Percentiles rank a stretch among this genome's conserved stretches.
Evolutionary conservation across 1,284 basidiomycete genomes (phyloP).

Genomic region (Gomphus sp.): DNA sequence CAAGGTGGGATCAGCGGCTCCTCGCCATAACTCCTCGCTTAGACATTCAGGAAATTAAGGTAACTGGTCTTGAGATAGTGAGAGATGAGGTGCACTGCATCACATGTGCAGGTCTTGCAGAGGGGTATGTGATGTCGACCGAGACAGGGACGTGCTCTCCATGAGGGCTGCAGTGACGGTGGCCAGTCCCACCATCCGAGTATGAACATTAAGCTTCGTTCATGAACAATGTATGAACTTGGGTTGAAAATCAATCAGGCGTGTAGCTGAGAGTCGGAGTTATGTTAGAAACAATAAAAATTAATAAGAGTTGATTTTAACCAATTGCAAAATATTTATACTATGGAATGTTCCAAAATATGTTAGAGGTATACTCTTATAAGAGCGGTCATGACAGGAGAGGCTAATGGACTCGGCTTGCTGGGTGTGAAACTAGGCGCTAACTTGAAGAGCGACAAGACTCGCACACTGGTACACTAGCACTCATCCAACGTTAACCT

Average conservation of each 20-base stretch:
- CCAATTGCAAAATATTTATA: not conserved
- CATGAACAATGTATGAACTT: no score
- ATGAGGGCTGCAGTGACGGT: no score
- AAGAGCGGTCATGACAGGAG: not conserved
- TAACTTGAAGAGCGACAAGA: constrained; percentile 3
- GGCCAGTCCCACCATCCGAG: no score
- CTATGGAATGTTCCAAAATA: not conserved
- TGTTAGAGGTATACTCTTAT: no score
- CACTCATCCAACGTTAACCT: not conserved
- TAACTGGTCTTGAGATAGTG: no score
- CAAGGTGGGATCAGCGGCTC: not conserved
- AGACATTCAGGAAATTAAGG: no score
- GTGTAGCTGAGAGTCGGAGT: not conserved
- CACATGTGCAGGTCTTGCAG: not conserved
- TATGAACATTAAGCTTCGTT: no score
- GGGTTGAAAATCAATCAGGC: not conserved
- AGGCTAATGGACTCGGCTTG: not conserved
- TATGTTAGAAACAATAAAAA: no score
- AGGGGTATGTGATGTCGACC: not conserved
- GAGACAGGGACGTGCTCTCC: not conserved
- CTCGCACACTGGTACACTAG: constrained; percentile 10
- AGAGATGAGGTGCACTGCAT: no score
- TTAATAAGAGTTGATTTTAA: not conserved
- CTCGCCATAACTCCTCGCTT: not conserved
- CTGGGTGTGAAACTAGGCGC: constrained; percentile 10